A percentile compares a stretch with the other conserved stretches of the same genome.
Evolutionary conservation across 2,329 filamentous ascomycete genomes (phyloP).

Genomic region (Microcyclospora pomicola): DNA sequence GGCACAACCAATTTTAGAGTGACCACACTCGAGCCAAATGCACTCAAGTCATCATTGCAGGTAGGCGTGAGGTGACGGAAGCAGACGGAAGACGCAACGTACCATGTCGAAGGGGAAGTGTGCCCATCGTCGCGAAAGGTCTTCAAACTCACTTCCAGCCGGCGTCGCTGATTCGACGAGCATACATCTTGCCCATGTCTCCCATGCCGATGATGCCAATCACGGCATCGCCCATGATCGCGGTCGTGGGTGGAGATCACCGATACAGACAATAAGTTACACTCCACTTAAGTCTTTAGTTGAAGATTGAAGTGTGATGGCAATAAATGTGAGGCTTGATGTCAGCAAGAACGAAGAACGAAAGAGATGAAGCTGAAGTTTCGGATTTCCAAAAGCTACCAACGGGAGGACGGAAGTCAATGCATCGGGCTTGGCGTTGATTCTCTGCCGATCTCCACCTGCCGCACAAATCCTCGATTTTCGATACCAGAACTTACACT

Average conservation of each 20-base stretch:
- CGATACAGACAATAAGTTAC: too few species aligned
- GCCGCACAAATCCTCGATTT: too few species aligned
- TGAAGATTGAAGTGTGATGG: too few species aligned
- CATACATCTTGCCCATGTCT: slow-evolving; percentile 99
- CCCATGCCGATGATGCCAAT: slow-evolving; percentile 98
- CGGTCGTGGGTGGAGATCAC: slow-evolving; percentile 1
- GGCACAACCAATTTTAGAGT: slow-evolving; percentile 46
- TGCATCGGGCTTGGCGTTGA: slow-evolving; percentile 2
- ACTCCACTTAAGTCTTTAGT: too few species aligned
- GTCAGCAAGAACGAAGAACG: too few species aligned
- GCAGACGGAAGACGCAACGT: slow-evolving; percentile 15
- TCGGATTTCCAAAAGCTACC: too few species aligned
- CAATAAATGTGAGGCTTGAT: too few species aligned
- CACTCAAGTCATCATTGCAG: slow-evolving; percentile 98
- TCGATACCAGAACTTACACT: too few species aligned
- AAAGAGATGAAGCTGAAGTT: not conserved
- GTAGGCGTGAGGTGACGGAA: slow-evolving; percentile 5
- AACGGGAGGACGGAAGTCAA: too few species aligned
- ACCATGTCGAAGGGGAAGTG: slow-evolving; percentile 15
- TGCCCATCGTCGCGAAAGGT: not conserved
- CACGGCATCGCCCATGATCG: slow-evolving; percentile 52
- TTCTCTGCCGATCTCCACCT: slow-evolving; percentile 2
- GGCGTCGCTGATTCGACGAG: slow-evolving; percentile 70
- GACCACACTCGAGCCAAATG: slow-evolving; percentile 99
- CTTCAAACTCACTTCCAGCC: slow-evolving; percentile 74